Evolutionary conservation across 148 eudicot genomes (phyloP).

Genomic region (Heliamphora exappendiculata): DNA sequence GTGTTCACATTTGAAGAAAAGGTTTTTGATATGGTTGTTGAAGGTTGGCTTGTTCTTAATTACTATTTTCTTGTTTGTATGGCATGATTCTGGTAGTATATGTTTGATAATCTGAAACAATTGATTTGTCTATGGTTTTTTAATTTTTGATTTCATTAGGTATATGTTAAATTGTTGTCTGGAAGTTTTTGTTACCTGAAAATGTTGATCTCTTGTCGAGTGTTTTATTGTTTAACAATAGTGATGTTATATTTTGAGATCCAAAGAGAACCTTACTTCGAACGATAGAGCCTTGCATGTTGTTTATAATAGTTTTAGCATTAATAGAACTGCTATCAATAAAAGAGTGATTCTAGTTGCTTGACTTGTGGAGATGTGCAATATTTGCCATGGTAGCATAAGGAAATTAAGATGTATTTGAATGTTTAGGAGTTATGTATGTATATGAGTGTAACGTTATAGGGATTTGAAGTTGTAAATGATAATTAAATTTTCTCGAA

Average conservation of each 20-base stretch:
- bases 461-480: not conserved
- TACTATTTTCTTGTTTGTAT: not conserved
- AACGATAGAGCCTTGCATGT: not conserved
- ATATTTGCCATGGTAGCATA: not conserved
- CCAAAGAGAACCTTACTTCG: not conserved
- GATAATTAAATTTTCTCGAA: not conserved
- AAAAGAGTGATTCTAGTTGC: not conserved
- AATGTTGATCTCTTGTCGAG: not conserved
- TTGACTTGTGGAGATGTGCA: not conserved
- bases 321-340: not conserved
- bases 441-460: not conserved
- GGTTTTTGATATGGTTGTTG: slow-evolving; percentile 93
- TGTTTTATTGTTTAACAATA: not conserved
- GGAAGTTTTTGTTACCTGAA: not conserved
- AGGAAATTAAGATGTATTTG: not conserved
- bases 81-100: not conserved
- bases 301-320: not conserved
- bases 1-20: slow-evolving; percentile 87
- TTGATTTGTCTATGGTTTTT: not conserved
- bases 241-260: not conserved
- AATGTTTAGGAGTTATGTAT: not conserved
- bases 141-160: not conserved
- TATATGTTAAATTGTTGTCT: not conserved
- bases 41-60: slow-evolving; percentile 48
- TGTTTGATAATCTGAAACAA: not conserved